Conservation (phyloP, 495 filamentous ascomycete species). For the Aspergillus mulundensis region DNA sequence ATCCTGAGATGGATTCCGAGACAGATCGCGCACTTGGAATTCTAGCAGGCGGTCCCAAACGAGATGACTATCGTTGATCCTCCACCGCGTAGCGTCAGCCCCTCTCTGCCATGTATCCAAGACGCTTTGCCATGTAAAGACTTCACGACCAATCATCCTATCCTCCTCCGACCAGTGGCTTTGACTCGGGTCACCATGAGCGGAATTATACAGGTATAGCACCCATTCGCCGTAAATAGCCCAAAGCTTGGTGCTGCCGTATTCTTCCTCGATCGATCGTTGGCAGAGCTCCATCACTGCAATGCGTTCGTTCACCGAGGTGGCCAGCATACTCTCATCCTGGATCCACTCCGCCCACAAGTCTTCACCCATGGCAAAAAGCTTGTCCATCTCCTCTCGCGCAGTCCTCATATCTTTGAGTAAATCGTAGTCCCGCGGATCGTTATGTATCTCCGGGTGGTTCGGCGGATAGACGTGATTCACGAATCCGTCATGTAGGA, state of each 20-base stretch:
- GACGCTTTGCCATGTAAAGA: slow-evolving; percentile 74
- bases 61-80: slow-evolving; percentile 76
- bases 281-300: slow-evolving; percentile 80
- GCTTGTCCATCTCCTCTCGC: slow-evolving; percentile 60
- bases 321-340: slow-evolving; percentile 59
- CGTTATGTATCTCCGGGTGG: slow-evolving; percentile 41
- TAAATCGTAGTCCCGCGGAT: slow-evolving; percentile 52
- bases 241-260: slow-evolving; percentile 82
- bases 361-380: slow-evolving; percentile 63
- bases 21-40: slow-evolving; percentile 57
- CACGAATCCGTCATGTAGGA: slow-evolving; percentile 61
- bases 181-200: slow-evolving; percentile 54
- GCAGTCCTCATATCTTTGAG: slow-evolving; percentile 59
- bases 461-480: slow-evolving; percentile 50
- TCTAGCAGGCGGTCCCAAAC: slow-evolving; percentile 83
- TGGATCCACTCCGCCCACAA: slow-evolving; percentile 63
- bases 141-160: slow-evolving; percentile 63
- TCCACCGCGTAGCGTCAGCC: slow-evolving; percentile 72
- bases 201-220: slow-evolving; percentile 62
- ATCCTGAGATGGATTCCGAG: slow-evolving; percentile 50
- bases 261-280: slow-evolving; percentile 76
- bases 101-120: slow-evolving; percentile 76
- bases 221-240: slow-evolving; percentile 83
- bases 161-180: slow-evolving; percentile 74
- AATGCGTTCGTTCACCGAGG: slow-evolving; percentile 59